phyloP scores from a whole-genome alignment of 106 monocot genomes.

The Cymbidium sinense region DNA sequence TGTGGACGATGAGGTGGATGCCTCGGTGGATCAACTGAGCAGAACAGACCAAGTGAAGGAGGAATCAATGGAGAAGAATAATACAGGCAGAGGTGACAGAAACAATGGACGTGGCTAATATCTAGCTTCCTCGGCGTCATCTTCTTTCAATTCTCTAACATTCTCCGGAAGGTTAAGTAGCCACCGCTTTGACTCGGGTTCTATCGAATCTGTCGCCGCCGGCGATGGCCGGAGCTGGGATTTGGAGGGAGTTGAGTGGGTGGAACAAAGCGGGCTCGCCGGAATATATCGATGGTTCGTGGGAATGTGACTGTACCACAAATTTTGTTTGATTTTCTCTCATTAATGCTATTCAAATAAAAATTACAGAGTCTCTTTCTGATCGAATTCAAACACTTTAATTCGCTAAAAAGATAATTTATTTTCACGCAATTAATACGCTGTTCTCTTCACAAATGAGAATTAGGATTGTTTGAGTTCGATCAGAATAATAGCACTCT shows the following conservation, averaged over 20 bases:
- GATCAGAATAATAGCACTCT: too few species aligned
- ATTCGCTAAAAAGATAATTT: too few species aligned
- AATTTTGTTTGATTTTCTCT: too few species aligned
- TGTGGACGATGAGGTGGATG: conserved; percentile 74
- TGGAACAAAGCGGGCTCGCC: conserved; percentile 30
- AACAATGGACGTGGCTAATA: conserved; percentile 23
- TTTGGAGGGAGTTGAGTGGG: conserved; percentile 20
- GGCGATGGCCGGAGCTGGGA: conserved; percentile 15
- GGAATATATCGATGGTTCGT: conserved; percentile 26
- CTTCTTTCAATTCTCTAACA: conserved; percentile 40
- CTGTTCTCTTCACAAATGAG: too few species aligned
- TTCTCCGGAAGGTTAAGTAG: conserved; percentile 23
- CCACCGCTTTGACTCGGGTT: conserved; percentile 10
- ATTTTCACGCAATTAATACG: too few species aligned
- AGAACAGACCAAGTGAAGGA: conserved; percentile 2
- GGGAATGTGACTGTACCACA: conserved; percentile 17
- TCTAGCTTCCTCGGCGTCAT: conserved; percentile 48
- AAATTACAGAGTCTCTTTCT: too few species aligned
- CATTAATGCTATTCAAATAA: too few species aligned
- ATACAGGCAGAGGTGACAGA: conserved; percentile 9
- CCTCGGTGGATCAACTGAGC: conserved; percentile 38
- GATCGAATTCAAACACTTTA: too few species aligned
- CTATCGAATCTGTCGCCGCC: not conserved
- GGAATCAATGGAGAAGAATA: conserved; percentile 5
- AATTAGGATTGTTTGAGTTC: too few species aligned